These are phyloP conservation scores for Hymenoscyphus occultus DNA, from an alignment of 2,329 filamentous ascomycete species.

Conservation along the genomic window DNA sequence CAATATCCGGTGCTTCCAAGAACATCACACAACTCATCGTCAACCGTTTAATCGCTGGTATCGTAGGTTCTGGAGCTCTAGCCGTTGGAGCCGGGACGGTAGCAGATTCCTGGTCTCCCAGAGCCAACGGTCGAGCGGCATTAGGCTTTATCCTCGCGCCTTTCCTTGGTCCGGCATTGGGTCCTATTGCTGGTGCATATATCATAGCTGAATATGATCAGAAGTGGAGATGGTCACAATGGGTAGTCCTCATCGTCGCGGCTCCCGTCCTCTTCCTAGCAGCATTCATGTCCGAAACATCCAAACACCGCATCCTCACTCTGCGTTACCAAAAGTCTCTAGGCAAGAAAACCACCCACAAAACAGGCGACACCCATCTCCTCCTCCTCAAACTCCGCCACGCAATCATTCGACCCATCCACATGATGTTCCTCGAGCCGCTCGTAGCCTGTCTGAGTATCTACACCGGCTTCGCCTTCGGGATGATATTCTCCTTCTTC, in stretches of 20 bases:
- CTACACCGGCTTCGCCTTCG: constrained; percentile 51
- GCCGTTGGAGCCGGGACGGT: constrained; percentile 39
- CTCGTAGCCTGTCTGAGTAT: constrained; percentile 48
- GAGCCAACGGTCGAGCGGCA: constrained; percentile 30
- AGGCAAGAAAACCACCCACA: constrained; percentile 28
- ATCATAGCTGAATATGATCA: constrained; percentile 34
- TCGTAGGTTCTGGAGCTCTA: constrained; percentile 49
- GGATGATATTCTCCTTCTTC: constrained; percentile 53
- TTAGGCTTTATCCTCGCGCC: constrained; percentile 28
- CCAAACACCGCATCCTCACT: constrained; percentile 24
- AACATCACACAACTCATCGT: constrained; percentile 59
- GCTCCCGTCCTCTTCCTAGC: constrained; percentile 38
- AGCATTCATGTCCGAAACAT: constrained; percentile 41
- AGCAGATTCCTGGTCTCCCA: constrained; percentile 47
- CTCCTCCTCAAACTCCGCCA: constrained; percentile 25
- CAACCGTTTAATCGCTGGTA: constrained; percentile 63
- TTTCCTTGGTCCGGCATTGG: constrained; percentile 30
- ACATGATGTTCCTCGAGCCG: constrained; percentile 60
- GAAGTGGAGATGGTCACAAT: constrained; percentile 30
- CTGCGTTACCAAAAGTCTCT: constrained; percentile 33
- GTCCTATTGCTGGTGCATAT: constrained; percentile 31
- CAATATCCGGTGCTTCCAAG: constrained; percentile 53
- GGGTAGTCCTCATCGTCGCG: constrained; percentile 31
- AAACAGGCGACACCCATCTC: constrained; percentile 22
- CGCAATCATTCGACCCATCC: constrained; percentile 46